A percentile compares a stretch with the other conserved stretches of the same genome.
Evolutionary conservation across 1,284 basidiomycete genomes (phyloP).

Genomic region (Spongiforma sp.): DNA sequence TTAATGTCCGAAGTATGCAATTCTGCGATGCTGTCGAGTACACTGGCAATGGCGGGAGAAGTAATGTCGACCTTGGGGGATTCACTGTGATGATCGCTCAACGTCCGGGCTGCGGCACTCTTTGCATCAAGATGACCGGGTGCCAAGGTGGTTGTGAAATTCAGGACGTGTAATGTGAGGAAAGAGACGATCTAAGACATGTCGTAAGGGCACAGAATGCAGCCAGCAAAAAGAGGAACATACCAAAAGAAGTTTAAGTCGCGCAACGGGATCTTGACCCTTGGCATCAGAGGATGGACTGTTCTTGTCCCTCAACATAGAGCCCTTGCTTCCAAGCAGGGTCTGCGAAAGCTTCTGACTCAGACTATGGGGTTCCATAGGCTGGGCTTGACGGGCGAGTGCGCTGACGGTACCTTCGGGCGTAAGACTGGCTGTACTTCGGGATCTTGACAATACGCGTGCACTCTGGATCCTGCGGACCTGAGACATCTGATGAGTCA

Average conservation of each 20-base stretch:
- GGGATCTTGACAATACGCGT: constrained; percentile 46
- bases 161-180: constrained; percentile 88
- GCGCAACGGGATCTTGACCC: constrained; percentile 74
- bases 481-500: constrained; percentile 31
- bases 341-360: constrained; percentile 53
- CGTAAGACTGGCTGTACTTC: constrained; percentile 37
- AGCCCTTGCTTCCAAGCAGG: constrained; percentile 72
- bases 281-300: constrained; percentile 33
- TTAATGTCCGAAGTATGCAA: constrained; percentile 36
- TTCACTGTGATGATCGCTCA: constrained; percentile 37
- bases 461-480: constrained; percentile 56
- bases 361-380: constrained; percentile 32
- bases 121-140: constrained; percentile 46
- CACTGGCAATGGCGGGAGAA: constrained; percentile 60
- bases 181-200: constrained; percentile 76
- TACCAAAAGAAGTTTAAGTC: constrained; percentile 90
- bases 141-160: constrained; percentile 92
- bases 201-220: constrained; percentile 12
- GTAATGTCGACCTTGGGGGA: constrained; percentile 66
- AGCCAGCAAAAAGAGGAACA: constrained; percentile 30
- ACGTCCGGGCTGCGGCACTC: constrained; percentile 21
- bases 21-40: constrained; percentile 64
- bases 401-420: constrained; percentile 39
- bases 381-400: constrained; percentile 28
- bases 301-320: constrained; percentile 48